Percentiles rank a stretch among this genome's conserved stretches.
These are phyloP conservation scores for Candida chilensis DNA, from an alignment of 805 yeast genomes.

Conservation along the genomic window DNA sequence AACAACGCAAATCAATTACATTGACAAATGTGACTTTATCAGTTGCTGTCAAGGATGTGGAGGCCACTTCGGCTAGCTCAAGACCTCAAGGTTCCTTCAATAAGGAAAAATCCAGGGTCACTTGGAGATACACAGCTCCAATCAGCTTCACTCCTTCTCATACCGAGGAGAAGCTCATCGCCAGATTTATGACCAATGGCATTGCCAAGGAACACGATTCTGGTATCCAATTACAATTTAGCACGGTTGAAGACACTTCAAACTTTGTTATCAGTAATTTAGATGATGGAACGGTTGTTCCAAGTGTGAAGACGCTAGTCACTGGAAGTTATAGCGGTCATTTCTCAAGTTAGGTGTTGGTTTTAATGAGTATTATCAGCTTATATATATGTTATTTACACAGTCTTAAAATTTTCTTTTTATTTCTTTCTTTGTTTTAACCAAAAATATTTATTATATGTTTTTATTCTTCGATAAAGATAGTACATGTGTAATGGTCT, in stretches of 20 bases:
- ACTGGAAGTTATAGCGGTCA: conserved; percentile 42
- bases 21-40: conserved; percentile 55
- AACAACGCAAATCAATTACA: too few relatives aligned
- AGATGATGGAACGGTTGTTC: conserved; percentile 23
- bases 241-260: conserved; percentile 9
- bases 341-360: too few relatives aligned
- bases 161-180: conserved; percentile 65
- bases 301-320: conserved; percentile 35
- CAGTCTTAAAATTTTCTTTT: too few relatives aligned
- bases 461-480: too few relatives aligned
- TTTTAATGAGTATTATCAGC: too few relatives aligned
- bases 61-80: conserved; percentile 67
- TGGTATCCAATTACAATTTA: conserved; percentile 66
- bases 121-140: conserved; percentile 61
- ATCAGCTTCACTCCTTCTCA: conserved; percentile 21
- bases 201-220: conserved; percentile 61
- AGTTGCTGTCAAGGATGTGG: conserved; percentile 54
- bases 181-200: conserved; percentile 75
- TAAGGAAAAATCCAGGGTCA: conserved; percentile 75
- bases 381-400: too few relatives aligned
- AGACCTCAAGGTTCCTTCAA: conserved; percentile 91
- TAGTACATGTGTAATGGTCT: too few relatives aligned
- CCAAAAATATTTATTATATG: too few relatives aligned
- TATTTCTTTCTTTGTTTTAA: too few relatives aligned
- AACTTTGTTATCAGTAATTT: background rate